A percentile compares a stretch with the other conserved stretches of the same genome.
phyloP scores from a whole-genome alignment of 768 basidiomycete genomes.

The Phanerodontia chrysosporium region DNA sequence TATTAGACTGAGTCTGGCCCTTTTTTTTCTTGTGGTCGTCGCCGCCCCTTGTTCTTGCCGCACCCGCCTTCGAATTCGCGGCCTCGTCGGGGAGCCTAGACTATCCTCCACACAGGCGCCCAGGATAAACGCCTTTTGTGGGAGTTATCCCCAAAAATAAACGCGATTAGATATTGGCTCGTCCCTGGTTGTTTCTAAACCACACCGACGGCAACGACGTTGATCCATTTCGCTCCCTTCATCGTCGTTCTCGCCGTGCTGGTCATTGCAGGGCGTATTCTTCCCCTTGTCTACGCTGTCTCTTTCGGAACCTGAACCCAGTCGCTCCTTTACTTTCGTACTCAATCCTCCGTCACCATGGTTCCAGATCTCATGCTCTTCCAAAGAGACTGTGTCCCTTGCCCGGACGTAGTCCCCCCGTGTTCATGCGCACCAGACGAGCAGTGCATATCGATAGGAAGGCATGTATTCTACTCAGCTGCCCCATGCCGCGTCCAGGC shows the following conservation, averaged over 20 bases:
- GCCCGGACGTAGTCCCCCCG: conserved; percentile 39
- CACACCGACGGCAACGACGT: conserved; percentile 12
- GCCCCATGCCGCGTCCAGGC: not conserved
- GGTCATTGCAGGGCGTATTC: conserved; percentile 26
- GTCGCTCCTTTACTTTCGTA: conserved; percentile 21
- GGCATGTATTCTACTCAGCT: conserved; percentile 35
- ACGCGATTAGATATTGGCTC: not conserved
- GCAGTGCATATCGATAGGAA: conserved; percentile 56
- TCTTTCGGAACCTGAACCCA: conserved; percentile 12
- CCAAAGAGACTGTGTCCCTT: conserved; percentile 40
- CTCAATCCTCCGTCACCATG: conserved; percentile 19
- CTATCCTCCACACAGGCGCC: not conserved
- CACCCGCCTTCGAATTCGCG: not conserved
- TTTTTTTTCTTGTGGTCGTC: not conserved
- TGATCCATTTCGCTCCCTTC: conserved; percentile 10
- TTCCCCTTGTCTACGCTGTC: not conserved
- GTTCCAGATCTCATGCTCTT: conserved; percentile 17
- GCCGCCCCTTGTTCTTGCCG: not conserved
- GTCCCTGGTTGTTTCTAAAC: not conserved
- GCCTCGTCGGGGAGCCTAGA: not conserved
- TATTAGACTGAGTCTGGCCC: not conserved
- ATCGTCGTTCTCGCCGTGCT: conserved; percentile 26
- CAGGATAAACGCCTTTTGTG: not conserved
- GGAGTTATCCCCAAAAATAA: conserved; percentile 2
- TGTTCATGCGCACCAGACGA: conserved; percentile 56